Evolutionary conservation across 116 monocot genomes (phyloP).

Genomic region (Trichopus zeylanicus): DNA sequence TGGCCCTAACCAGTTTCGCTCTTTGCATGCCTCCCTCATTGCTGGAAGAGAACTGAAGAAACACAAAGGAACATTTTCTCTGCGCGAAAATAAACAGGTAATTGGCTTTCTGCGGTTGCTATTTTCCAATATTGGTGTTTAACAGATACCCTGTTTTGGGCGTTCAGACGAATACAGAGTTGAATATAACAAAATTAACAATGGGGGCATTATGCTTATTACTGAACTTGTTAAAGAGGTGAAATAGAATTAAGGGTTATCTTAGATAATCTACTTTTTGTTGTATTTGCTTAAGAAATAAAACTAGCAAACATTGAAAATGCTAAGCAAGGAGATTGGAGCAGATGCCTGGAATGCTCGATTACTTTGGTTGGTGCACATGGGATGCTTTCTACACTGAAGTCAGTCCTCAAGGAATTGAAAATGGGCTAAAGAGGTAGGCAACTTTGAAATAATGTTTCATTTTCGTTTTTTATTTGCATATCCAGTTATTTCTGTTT

Average conservation of each 20-base stretch:
- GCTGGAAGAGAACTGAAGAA: slow-evolving; percentile 20
- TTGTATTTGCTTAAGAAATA: not conserved
- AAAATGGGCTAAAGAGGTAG: slow-evolving; percentile 25
- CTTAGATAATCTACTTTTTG: no score
- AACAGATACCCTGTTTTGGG: not conserved
- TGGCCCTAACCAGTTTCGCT: not conserved
- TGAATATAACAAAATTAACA: no score
- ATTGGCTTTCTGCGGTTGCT: not conserved
- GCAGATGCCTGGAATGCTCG: slow-evolving; percentile 37
- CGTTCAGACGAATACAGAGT: no score
- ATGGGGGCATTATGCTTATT: no score
- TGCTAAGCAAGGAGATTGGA: not conserved
- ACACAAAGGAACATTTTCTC: slow-evolving; percentile 23
- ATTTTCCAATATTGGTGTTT: not conserved
- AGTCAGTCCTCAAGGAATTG: slow-evolving; percentile 31
- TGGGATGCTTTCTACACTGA: slow-evolving; percentile 54
- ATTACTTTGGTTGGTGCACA: slow-evolving; percentile 53
- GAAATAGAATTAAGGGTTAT: no score
- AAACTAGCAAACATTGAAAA: not conserved
- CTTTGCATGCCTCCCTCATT: not conserved
- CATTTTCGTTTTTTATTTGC: not conserved
- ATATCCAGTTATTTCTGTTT: not conserved
- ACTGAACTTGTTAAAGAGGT: no score
- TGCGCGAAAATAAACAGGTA: slow-evolving; percentile 29
- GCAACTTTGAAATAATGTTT: not conserved